Conservation (phyloP, 2,329 filamentous ascomycete genomes). For the Ophiostoma quercus region DNA sequence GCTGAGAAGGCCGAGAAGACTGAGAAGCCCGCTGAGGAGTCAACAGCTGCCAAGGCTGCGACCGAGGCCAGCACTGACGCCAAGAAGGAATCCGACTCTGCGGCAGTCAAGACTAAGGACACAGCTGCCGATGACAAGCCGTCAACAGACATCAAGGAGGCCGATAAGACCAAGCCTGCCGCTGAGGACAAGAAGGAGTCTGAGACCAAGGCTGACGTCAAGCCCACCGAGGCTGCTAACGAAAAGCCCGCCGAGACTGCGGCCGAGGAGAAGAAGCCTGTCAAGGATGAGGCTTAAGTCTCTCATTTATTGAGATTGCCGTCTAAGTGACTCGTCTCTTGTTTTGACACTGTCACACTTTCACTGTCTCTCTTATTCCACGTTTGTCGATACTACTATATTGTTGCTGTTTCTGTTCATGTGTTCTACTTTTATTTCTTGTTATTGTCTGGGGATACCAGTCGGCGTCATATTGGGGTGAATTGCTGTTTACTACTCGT, state of each 20-base stretch:
- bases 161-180: background rate
- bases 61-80: background rate
- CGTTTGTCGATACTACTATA: background rate
- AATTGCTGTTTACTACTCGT: background rate
- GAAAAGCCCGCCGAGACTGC: background rate
- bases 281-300: background rate
- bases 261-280: background rate
- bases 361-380: background rate
- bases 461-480: conserved; percentile 12
- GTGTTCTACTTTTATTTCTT: background rate
- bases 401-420: background rate
- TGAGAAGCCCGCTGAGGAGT: background rate
- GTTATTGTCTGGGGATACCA: conserved; percentile 13
- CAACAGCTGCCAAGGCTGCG: background rate
- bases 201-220: conserved; percentile 18
- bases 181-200: conserved; percentile 24
- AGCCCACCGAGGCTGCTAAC: background rate
- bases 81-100: background rate
- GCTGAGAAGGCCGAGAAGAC: background rate
- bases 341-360: background rate
- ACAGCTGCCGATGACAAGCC: background rate
- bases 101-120: background rate
- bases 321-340: background rate
- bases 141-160: background rate
- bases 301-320: background rate